Evolutionary conservation across 2,329 filamentous ascomycete genomes (phyloP), one percentile per base, ranked within the genome.

Genomic region (Cercospora beticola): DNA sequence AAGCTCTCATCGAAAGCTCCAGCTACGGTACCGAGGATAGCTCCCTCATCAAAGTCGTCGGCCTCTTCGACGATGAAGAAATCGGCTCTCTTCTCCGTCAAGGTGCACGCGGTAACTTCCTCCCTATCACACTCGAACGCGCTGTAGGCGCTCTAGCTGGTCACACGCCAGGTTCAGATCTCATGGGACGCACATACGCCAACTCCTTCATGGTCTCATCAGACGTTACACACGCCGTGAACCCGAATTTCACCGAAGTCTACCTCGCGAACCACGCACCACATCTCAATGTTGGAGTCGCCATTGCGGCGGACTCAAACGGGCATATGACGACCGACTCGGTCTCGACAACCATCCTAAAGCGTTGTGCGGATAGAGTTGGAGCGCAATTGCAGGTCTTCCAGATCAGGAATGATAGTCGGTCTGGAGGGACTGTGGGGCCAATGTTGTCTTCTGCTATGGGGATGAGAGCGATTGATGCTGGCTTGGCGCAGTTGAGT

Each of bases 21-120:
- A 79, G 83, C 9, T 86, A 89, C n/a, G 83, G 82, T 46, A 78
- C 83, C 1, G 78, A 82, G 78, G 70, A 78, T 54, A 88, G 90
- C 69, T 86, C 90, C 14, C 87, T 90, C 64, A 89, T 98, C 80
- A 96, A 96, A 81, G 85, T 97, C 65, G 92, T 95, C 40, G 93
- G 91, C n/a, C 89, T 97, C 75, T 98, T 98, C 77, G 95, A 98
- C 78, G 92, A 97, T 76, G 95, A 99, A 80, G 95, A 99, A 80
- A 97, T 99, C 70, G 95, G 95, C 69, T 96, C 92, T 28, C 85
- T 93, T 8, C 88, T 97, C 62, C 91, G 94, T 66, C 94, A 98
- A 82, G 95, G 95, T 69, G 95, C 95, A 5, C 86, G 87, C 64
- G 90, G 92, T 66, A 98, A 97, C 83, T 96, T 97, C 83, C 86